Evolutionary conservation across 1,284 basidiomycete genomes (phyloP), one percentile per base, ranked within the genome.

Genomic region (Xanthoconium separans): DNA sequence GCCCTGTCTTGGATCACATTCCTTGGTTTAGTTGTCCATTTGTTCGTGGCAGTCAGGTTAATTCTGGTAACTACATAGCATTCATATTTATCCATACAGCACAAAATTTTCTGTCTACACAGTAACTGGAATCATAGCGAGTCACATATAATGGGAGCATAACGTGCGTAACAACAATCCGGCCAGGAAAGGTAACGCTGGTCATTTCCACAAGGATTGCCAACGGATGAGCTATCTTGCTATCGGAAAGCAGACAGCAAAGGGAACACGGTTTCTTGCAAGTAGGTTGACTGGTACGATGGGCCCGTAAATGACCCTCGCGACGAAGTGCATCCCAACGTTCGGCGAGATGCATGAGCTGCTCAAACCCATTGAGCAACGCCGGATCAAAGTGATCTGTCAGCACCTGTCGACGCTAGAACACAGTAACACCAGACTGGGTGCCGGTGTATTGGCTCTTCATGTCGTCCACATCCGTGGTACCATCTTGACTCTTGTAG

Each of bases 401-500:
- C 48, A 34, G 44, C 47, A 53, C 36, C 41, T 12, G n/a, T 42
- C 44, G 50, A 44, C 42, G 18, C 66, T 74, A 93, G 73, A 89
- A 93, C 59, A 90, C 90, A 42, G 91, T 93, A 56, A 93, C 80
- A 47, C 90, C 90, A 44, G 84, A 83, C 68, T 91, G 89, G 13
- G 89, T 91, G 42, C 86, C 87, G 13, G 87, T 77, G 70, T 92
- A 92, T 70, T 92, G 89, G 53, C 84, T 87, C 75, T 90, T 90
- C 79, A 91, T 82, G 68, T 92, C 90, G 66, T 92, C 89, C 64
- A 84, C 65, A 65, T 92, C 89, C 29, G 75, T 80, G 40, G 79
- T 78, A 57, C 88, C 90, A 60, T 91, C 89, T 68, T 91, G 88
- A 64, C 88, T 91, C 82, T 92, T 92, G 75, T 93, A 92, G 67